phyloP scores from a whole-genome alignment of 495 filamentous ascomycete species.

The Physcia stellaris region DNA sequence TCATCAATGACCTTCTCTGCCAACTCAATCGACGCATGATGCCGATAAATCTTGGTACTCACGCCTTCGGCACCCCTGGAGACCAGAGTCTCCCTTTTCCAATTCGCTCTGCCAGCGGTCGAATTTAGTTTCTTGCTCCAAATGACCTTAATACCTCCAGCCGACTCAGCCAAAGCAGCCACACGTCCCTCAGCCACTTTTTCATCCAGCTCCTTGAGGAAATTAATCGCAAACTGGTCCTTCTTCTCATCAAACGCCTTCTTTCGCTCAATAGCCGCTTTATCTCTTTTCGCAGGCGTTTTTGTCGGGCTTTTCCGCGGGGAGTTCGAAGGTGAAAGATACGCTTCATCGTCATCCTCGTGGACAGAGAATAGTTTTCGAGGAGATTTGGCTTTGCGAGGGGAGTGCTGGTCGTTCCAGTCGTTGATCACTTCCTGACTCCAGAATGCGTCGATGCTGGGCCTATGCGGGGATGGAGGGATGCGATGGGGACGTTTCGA shows the following conservation, averaged over 20 bases:
- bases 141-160: constrained; percentile 63
- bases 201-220: constrained; percentile 62
- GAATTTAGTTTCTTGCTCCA: constrained; percentile 80
- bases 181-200: constrained; percentile 51
- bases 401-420: constrained; percentile 73
- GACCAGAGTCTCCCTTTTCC: constrained; percentile 48
- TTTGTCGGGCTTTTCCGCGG: constrained; percentile 15
- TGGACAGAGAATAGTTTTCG: constrained; percentile 23
- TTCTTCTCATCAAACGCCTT: constrained; percentile 58
- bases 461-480: constrained; percentile 45
- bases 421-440: constrained; percentile 55
- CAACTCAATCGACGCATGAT: constrained; percentile 73
- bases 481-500: constrained; percentile 33
- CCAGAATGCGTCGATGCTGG: constrained; percentile 73
- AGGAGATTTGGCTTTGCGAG: constrained; percentile 36
- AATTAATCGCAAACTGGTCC: constrained; percentile 47
- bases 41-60: constrained; percentile 24
- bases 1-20: constrained; percentile 74
- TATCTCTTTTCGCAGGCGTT: constrained; percentile 28
- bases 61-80: constrained; percentile 15
- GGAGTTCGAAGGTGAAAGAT: constrained; percentile 7
- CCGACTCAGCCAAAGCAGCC: constrained; percentile 38
- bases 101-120: constrained; percentile 79
- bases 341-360: constrained; percentile 17
- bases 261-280: constrained; percentile 30